These are phyloP conservation scores for Alternaria metachromatica DNA, from an alignment of 2,329 filamentous ascomycete species.

Conservation along the genomic window DNA sequence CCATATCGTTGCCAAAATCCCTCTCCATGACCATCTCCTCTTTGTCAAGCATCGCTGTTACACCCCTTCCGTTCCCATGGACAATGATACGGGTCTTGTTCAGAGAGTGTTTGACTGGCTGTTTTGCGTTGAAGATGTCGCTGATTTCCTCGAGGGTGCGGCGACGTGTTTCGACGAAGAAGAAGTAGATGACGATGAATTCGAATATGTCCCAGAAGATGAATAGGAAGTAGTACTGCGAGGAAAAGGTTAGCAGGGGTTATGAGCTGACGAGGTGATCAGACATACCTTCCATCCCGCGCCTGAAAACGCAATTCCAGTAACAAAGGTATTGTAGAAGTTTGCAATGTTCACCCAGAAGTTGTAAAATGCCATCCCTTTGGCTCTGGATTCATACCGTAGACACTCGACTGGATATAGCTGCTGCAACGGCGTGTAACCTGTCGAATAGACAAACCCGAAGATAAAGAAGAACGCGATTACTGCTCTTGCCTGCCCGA, in stretches of 20 bases:
- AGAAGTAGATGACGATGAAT: constrained; percentile 49
- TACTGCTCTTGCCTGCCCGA: constrained; percentile 48
- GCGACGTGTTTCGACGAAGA: constrained; percentile 48
- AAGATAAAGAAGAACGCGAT: constrained; percentile 56
- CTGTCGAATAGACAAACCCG: constrained; percentile 47
- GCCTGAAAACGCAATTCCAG: constrained; percentile 48
- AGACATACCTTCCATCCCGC: constrained; percentile 47
- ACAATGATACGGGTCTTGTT: constrained; percentile 40
- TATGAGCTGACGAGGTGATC: not conserved
- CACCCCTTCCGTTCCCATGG: constrained; percentile 36
- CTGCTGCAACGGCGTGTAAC: constrained; percentile 55
- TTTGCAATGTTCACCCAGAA: constrained; percentile 55
- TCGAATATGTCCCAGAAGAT: constrained; percentile 53
- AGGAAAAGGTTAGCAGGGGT: not conserved
- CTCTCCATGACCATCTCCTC: constrained; percentile 21
- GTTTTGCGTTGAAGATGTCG: constrained; percentile 50
- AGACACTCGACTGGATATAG: constrained; percentile 59
- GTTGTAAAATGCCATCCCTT: constrained; percentile 58
- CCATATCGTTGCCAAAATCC: constrained; percentile 4
- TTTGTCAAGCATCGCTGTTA: constrained; percentile 42
- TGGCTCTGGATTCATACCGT: constrained; percentile 56
- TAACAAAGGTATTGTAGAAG: constrained; percentile 57
- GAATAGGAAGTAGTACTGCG: constrained; percentile 50
- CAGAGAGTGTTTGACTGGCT: constrained; percentile 49
- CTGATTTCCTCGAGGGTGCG: constrained; percentile 56